phyloP scores from a whole-genome alignment of 768 basidiomycete species.

The Trametes cinnabarina region DNA sequence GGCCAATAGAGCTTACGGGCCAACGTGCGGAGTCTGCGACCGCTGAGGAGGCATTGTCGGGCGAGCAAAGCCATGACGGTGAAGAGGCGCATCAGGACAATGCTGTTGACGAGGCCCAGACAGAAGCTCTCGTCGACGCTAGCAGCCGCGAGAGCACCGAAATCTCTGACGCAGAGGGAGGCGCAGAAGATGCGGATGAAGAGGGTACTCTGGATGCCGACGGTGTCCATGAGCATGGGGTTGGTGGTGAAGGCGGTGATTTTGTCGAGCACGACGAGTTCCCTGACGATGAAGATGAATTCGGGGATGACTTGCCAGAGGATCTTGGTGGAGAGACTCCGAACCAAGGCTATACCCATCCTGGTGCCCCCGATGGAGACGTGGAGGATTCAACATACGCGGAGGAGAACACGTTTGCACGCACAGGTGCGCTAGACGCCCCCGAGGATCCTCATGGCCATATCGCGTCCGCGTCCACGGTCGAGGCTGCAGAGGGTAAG shows the following conservation, averaged over 20 bases:
- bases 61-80: too few species aligned
- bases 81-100: too few species aligned
- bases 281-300: conserved; percentile 36
- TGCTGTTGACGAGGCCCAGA: too few species aligned
- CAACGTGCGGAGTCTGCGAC: too few species aligned
- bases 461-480: background rate
- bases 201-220: conserved; percentile 28
- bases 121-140: too few species aligned
- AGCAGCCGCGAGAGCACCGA: background rate
- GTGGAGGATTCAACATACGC: background rate
- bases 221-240: conserved; percentile 28
- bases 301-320: conserved; percentile 36
- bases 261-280: conserved; percentile 33
- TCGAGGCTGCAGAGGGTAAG: too few species aligned
- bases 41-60: too few species aligned
- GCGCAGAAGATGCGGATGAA: conserved; percentile 3
- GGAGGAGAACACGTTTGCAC: background rate
- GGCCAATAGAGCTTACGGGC: too few species aligned
- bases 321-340: conserved; percentile 38
- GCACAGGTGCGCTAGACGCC: background rate
- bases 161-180: conserved; percentile 3
- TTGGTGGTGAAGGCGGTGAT: conserved; percentile 35
- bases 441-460: background rate
- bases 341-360: conserved; percentile 45
- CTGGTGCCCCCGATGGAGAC: background rate